phyloP scores from a whole-genome alignment of 371 early-diverging fungal genomes.

The Mucor piriformis region DNA sequence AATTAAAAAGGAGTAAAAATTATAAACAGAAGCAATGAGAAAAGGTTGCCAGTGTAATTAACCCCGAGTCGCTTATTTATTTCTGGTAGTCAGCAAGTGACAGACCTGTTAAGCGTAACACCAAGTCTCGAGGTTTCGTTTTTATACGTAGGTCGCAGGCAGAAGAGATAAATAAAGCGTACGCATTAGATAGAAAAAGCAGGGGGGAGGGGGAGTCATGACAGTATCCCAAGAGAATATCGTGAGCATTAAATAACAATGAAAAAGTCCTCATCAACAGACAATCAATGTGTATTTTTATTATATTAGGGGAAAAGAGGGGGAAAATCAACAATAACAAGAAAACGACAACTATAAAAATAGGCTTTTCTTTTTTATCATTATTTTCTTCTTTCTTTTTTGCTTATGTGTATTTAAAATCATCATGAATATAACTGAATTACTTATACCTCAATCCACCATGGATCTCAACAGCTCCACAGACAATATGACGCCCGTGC shows the following conservation, averaged over 20 bases:
- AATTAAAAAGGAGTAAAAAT: too few relatives aligned
- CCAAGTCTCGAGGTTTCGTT: neutral
- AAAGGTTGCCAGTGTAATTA: conserved; percentile 1
- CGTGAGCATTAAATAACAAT: neutral
- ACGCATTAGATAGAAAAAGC: neutral
- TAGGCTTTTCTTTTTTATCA: neutral
- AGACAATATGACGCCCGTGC: conserved; percentile 8
- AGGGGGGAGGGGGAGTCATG: neutral
- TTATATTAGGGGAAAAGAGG: too few relatives aligned
- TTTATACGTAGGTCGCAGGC: neutral
- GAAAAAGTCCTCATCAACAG: neutral
- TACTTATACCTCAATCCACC: conserved; percentile 5
- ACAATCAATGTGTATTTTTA: too few relatives aligned
- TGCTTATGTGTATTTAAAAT: neutral
- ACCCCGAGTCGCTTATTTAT: neutral
- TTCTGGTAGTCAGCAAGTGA: too few relatives aligned
- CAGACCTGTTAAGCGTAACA: neutral
- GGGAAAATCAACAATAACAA: conserved; percentile 1
- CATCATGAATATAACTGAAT: conserved; percentile 20
- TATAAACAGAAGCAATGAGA: too few relatives aligned
- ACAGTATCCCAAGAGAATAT: too few relatives aligned
- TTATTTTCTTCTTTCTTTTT: neutral
- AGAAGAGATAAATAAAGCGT: too few relatives aligned
- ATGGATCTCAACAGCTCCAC: neutral
- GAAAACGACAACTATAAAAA: neutral